Evolutionary conservation across 768 basidiomycete genomes (phyloP).

Genomic region (Rhodosporidiobolus odoratus): DNA sequence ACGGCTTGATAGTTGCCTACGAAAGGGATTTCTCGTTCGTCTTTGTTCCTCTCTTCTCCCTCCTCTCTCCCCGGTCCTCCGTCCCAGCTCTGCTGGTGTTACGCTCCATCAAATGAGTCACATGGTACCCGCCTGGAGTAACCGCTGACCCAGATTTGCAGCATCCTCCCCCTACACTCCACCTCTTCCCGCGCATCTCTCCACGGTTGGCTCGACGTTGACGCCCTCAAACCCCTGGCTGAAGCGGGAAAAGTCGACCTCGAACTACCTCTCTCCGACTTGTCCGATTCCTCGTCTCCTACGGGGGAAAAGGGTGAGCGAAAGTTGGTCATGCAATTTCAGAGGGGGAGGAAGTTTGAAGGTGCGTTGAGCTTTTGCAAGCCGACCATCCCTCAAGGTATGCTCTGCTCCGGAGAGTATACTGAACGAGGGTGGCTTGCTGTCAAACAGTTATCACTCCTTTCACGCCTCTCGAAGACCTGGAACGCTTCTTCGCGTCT

Average conservation of each 20-base stretch:
- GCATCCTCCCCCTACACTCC: constrained; percentile 31
- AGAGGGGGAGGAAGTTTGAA: constrained; percentile 11
- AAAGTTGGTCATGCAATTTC: constrained; percentile 13
- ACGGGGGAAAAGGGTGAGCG: not conserved
- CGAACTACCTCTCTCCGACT: constrained; percentile 1
- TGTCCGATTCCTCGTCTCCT: not conserved
- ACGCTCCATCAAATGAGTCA: too few species aligned
- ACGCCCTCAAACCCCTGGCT: constrained; percentile 15
- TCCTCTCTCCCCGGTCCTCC: too few species aligned
- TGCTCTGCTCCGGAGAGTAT: fast-evolving
- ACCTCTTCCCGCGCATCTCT: constrained; percentile 15
- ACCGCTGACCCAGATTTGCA: not conserved
- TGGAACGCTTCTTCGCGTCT: constrained; percentile 45
- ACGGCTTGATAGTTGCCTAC: constrained; percentile 16
- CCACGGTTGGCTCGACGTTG: constrained; percentile 31
- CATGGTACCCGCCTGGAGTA: not conserved
- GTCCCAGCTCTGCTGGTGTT: too few species aligned
- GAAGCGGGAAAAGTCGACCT: constrained; percentile 5
- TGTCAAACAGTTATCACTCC: constrained; percentile 43
- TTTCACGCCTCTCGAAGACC: constrained; percentile 45
- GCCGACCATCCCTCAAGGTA: not conserved
- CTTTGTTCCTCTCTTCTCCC: not conserved
- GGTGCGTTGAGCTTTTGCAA: not conserved
- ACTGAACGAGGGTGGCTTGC: too few species aligned
- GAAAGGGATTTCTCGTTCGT: constrained; percentile 30